Percentiles rank a stretch among this genome's conserved stretches.
Conservation (phyloP, 441 rosid species). For the Populus hybrid region DNA sequence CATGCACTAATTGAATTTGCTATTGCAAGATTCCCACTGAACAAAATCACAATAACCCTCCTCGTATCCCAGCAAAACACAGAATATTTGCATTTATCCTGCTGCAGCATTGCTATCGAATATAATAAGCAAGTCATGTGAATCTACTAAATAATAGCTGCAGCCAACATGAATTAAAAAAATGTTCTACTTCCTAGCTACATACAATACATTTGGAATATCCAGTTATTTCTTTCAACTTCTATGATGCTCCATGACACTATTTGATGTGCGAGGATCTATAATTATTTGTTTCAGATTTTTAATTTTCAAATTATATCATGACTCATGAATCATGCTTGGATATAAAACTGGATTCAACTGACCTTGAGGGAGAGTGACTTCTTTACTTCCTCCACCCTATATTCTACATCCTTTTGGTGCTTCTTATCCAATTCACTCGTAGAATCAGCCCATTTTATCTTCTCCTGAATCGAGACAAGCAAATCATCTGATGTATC, state of each 20-base stretch:
- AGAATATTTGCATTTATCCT: neutral
- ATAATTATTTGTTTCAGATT: neutral
- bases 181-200: neutral
- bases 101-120: neutral
- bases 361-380: constrained; percentile 90
- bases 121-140: neutral
- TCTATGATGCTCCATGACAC: neutral
- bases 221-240: neutral
- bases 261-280: neutral
- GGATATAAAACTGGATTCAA: constrained; percentile 40
- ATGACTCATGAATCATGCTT: neutral
- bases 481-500: constrained; percentile 82
- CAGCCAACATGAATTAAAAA: neutral
- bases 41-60: neutral
- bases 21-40: neutral
- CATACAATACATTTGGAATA: neutral
- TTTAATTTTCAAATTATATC: neutral
- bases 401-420: constrained; percentile 74
- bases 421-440: constrained; percentile 85
- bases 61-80: neutral
- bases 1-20: constrained; percentile 11
- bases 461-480: constrained; percentile 85
- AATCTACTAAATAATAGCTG: neutral
- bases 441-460: constrained; percentile 97
- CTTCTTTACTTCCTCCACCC: constrained; percentile 83